Evolutionary conservation across 1,139 yeast species (phyloP).

Genomic region (Lodderomyces oxycetoniae): DNA sequence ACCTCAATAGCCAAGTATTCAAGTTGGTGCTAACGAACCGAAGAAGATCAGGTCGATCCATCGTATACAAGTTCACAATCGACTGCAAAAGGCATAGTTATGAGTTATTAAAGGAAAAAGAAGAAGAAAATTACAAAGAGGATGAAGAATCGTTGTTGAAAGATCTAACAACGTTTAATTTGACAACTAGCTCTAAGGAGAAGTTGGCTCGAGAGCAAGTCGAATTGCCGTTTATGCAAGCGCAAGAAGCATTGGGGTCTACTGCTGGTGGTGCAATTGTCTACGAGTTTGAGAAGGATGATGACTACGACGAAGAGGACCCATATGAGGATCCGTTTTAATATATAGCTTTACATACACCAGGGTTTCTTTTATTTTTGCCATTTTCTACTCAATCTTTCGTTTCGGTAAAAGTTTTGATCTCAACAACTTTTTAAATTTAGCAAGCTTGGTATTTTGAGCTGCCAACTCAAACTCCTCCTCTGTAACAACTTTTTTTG

Average conservation of each 20-base stretch:
- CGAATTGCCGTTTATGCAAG: conserved; percentile 82
- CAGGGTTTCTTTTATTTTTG: conserved; percentile 1
- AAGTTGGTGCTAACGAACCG: conserved; percentile 56
- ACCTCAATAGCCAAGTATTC: conserved; percentile 45
- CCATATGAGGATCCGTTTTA: conserved; percentile 94
- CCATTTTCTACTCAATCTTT: conserved; percentile 1
- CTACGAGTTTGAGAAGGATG: conserved; percentile 78
- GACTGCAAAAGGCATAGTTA: conserved; percentile 50
- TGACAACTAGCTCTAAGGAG: conserved; percentile 71
- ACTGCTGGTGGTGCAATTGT: conserved; percentile 77
- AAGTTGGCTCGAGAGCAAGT: conserved; percentile 76
- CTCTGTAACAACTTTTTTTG: conserved; percentile 72
- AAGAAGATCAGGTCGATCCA: conserved; percentile 79
- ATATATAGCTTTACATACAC: background rate
- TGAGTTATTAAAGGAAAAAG: conserved; percentile 30
- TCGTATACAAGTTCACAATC: conserved; percentile 51
- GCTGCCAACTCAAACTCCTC: conserved; percentile 57
- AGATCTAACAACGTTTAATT: conserved; percentile 81
- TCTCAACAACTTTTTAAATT: conserved; percentile 14
- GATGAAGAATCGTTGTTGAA: conserved; percentile 47
- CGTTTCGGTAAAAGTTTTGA: conserved; percentile 1
- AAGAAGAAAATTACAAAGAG: conserved; percentile 23
- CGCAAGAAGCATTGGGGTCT: conserved; percentile 73
- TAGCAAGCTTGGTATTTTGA: conserved; percentile 21
- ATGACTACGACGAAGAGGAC: conserved; percentile 96